A percentile compares a stretch with the other conserved stretches of the same genome.
Evolutionary conservation across 257 asterid species (phyloP).

Genomic region (Pogostemon cablin): DNA sequence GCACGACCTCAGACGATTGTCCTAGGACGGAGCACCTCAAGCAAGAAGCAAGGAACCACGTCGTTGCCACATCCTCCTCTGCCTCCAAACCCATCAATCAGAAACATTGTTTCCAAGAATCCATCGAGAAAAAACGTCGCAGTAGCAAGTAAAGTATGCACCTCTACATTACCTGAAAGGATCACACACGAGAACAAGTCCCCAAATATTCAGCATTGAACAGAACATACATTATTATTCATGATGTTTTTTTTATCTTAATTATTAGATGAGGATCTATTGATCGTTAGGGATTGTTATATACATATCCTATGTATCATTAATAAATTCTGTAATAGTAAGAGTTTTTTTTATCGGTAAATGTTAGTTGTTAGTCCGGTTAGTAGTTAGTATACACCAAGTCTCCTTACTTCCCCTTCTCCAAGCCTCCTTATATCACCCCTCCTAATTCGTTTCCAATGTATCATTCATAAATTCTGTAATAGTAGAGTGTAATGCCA

Average conservation of each 20-base stretch:
- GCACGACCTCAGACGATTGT: constrained; percentile 50
- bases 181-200: constrained; percentile 55
- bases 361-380: no score
- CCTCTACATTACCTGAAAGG: constrained; percentile 39
- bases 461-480: neutral
- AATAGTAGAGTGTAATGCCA: constrained; percentile 8
- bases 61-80: constrained; percentile 57
- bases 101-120: constrained; percentile 43
- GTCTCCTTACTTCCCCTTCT: no score
- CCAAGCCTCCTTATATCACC: no score
- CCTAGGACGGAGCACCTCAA: constrained; percentile 49
- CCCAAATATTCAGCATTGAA: constrained; percentile 57
- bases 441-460: no score
- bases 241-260: neutral
- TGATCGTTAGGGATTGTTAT: constrained; percentile 8
- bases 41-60: constrained; percentile 42
- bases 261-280: constrained; percentile 5
- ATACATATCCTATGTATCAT: neutral
- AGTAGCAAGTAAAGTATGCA: constrained; percentile 26
- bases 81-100: constrained; percentile 40
- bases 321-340: neutral
- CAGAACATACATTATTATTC: neutral
- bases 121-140: constrained; percentile 34
- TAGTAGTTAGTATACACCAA: no score
- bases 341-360: no score